Evolutionary conservation across 176 grass and related monocot species (phyloP), one percentile per base, ranked within the genome.

Genomic region (Musa acuminata): DNA sequence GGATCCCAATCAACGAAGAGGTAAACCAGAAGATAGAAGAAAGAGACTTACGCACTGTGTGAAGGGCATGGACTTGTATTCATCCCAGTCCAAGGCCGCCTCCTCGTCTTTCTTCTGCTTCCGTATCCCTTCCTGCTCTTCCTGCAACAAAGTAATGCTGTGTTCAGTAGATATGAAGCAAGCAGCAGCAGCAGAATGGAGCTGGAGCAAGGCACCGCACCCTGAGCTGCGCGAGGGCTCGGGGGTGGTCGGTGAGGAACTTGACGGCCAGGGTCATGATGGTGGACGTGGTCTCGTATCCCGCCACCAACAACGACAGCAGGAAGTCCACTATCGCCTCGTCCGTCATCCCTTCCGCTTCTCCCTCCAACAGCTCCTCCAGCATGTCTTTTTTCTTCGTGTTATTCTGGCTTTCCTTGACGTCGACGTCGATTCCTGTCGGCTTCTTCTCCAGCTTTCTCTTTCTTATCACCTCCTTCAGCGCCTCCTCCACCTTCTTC

Each of bases 31-130:
- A 20, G n/a, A 63, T 63, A 27, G 10, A 64, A 67, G 26, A 16
- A 55, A 14, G 21, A 72, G 19, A 60, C 76, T 86, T 93, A 98
- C 95, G 79, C 78, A 94, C 87, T 94, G 90, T 3, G 95, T 98
- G 71, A 98, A 94, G 75, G 88, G 79, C 95, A 98, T 98, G 0
- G 95, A 98, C 86, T 98, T 98, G 88, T 98, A 98, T 66, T 98
- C 90, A 0, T 68, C 73, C 90, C 90, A 94, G 57, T 91, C 82
- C 64, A 94, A 66, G 55, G 82, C 62, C 69, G 80, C 84, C 13
- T 63, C 83, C 71, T 85, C 60, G 24, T 86, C 64, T 9, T 81
- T 83, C 82, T 89, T 91, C 55, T 62, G 54, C 17, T 55, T 69
- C 81, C 86, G 91, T 64, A 94, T 93, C 13, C 74, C 82, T 27